Evolutionary conservation across 164 flowering plant genomes (phyloP).

Genomic region (Magnolia kwangsiensis): DNA sequence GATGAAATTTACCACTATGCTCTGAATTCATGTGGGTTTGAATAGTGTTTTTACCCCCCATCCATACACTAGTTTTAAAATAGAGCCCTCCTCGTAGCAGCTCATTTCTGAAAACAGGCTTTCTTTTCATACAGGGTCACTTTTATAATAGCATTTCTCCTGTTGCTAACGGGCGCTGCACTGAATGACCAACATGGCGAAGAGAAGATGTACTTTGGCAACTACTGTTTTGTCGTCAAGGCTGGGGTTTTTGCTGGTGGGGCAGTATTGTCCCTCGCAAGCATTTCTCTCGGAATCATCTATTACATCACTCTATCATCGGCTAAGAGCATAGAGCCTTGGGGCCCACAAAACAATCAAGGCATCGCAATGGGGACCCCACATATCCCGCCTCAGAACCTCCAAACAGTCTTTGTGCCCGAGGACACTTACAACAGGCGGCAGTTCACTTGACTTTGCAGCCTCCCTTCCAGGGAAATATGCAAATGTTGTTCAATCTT

Average conservation of each 20-base stretch:
- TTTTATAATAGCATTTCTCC: conserved; percentile 75
- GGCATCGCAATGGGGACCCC: conserved; percentile 86
- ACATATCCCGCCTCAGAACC: conserved; percentile 43
- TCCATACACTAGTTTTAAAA: too few relatives aligned
- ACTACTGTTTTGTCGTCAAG: conserved; percentile 83
- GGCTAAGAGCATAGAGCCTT: conserved; percentile 31
- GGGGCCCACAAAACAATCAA: conserved; percentile 28
- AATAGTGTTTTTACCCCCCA: too few relatives aligned
- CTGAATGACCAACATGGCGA: conserved; percentile 70
- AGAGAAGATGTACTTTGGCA: conserved; percentile 55
- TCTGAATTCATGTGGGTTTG: too few relatives aligned
- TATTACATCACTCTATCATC: conserved; percentile 53
- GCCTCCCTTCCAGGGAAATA: conserved; percentile 12
- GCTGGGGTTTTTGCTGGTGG: conserved; percentile 92
- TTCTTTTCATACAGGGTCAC: conserved; percentile 58
- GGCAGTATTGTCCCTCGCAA: conserved; percentile 63
- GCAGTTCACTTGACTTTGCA: conserved; percentile 43
- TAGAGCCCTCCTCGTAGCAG: too few relatives aligned
- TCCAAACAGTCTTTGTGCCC: conserved; percentile 74
- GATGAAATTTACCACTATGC: too few relatives aligned
- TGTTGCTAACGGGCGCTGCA: conserved; percentile 84
- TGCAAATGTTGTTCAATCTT: not conserved
- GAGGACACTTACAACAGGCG: conserved; percentile 83
- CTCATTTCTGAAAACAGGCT: not conserved
- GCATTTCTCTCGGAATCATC: conserved; percentile 59